Percentiles rank a stretch among this genome's conserved stretches.
Evolutionary conservation across 257 asterid species (phyloP).

Genomic region (Lycium barbarum): DNA sequence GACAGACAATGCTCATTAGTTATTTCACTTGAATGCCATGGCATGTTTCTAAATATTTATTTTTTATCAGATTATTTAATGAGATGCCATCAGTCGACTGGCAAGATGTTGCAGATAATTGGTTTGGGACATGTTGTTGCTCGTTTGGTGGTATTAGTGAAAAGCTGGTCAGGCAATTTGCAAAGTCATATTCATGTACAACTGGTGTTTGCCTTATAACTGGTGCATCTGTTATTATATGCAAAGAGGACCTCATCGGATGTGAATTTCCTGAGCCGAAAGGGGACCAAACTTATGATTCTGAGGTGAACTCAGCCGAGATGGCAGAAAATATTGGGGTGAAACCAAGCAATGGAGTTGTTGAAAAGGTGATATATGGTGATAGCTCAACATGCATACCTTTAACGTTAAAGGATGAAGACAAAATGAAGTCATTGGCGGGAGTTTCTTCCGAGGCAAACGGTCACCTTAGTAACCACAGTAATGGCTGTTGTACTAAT

Average conservation of each 20-base stretch:
- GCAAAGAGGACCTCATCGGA: slow-evolving; percentile 69
- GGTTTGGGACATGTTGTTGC: slow-evolving; percentile 99
- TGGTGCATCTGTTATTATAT: slow-evolving; percentile 65
- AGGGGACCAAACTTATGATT: slow-evolving; percentile 31
- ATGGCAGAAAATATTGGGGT: slow-evolving; percentile 33
- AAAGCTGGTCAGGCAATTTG: slow-evolving; percentile 71
- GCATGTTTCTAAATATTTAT: not conserved
- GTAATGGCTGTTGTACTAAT: slow-evolving; percentile 48
- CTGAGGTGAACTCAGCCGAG: slow-evolving; percentile 37
- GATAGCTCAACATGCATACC: slow-evolving; percentile 46
- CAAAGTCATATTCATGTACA: slow-evolving; percentile 66
- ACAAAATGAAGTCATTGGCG: slow-evolving; percentile 34
- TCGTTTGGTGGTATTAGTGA: slow-evolving; percentile 89
- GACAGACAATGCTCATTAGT: not conserved
- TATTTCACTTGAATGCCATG: not conserved
- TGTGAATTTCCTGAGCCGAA: slow-evolving; percentile 48
- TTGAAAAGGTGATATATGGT: slow-evolving; percentile 33
- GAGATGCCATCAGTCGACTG: slow-evolving; percentile 95
- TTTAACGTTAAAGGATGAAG: slow-evolving; percentile 45
- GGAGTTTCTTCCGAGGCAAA: slow-evolving; percentile 13
- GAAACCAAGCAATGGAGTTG: slow-evolving; percentile 35
- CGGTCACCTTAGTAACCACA: slow-evolving; percentile 29
- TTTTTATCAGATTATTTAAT: slow-evolving; percentile 55
- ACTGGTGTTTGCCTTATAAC: slow-evolving; percentile 78
- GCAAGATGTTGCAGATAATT: slow-evolving; percentile 93